phyloP scores from a whole-genome alignment of 306 rosid species.

The Castanea crenata region DNA sequence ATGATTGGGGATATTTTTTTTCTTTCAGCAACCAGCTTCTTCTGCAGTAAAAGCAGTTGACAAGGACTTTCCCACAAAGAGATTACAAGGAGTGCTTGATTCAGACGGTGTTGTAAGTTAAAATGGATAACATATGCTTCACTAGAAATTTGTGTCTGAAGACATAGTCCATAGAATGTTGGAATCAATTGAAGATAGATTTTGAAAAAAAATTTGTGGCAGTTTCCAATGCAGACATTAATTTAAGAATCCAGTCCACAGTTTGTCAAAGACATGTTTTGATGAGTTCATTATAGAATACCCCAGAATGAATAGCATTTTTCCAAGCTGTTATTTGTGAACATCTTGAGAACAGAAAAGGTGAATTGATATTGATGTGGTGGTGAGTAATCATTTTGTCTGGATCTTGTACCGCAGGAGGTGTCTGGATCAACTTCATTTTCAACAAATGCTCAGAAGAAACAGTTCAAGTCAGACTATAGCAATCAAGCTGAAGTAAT shows the following conservation, averaged over 20 bases:
- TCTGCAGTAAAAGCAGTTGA: constrained; percentile 29
- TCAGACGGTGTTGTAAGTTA: constrained; percentile 38
- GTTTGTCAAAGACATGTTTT: no score
- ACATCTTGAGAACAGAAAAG: not conserved
- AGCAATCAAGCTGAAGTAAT: constrained; percentile 16
- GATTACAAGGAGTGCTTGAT: constrained; percentile 28
- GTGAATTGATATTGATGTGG: constrained; percentile 2
- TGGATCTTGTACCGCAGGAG: constrained; percentile 21
- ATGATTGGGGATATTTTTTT: constrained; percentile 5
- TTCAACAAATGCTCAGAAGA: constrained; percentile 21
- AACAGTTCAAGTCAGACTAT: constrained; percentile 13
- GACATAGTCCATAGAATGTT: not conserved
- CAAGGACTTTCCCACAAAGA: constrained; percentile 31
- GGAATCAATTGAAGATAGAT: not conserved
- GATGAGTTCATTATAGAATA: not conserved
- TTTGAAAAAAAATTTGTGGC: no score
- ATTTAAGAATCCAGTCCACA: no score
- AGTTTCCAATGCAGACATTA: no score
- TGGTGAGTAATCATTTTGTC: not conserved
- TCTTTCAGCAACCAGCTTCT: constrained; percentile 59
- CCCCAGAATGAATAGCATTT: not conserved
- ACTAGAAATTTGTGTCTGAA: not conserved
- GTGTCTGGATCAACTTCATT: constrained; percentile 23
- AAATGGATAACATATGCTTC: constrained; percentile 3
- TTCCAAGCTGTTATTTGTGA: not conserved